Percentiles rank a stretch among this genome's conserved stretches.
phyloP scores from a whole-genome alignment of 768 basidiomycete genomes.

The Hericium erinaceus region DNA sequence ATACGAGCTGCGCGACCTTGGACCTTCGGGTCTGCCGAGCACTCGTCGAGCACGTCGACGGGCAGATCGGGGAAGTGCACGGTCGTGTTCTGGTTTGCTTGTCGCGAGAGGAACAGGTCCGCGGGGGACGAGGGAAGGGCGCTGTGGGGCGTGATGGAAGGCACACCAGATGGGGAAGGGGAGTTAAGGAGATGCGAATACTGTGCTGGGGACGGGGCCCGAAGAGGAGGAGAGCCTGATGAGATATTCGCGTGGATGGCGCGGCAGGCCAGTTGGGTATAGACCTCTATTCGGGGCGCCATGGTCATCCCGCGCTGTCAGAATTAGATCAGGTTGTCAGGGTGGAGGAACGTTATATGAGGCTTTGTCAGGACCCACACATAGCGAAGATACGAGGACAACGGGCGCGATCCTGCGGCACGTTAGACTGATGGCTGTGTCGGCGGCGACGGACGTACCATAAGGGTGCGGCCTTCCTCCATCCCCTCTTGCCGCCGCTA shows the following conservation, averaged over 20 bases:
- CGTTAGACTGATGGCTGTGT: neutral
- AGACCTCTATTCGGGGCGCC: constrained; percentile 14
- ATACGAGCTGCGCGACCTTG: constrained; percentile 15
- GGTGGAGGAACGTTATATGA: neutral
- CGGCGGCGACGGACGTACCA: neutral
- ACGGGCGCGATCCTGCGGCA: neutral
- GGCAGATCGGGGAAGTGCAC: constrained; percentile 4
- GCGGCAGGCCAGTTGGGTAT: constrained; percentile 13
- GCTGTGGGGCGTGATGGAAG: neutral
- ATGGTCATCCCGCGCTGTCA: neutral
- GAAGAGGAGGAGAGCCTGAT: neutral
- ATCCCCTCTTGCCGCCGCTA: neutral
- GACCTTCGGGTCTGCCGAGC: constrained; percentile 12
- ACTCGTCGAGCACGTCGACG: constrained; percentile 5
- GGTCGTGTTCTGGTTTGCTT: too few relatives aligned
- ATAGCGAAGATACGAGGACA: neutral
- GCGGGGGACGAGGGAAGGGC: neutral
- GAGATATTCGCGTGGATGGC: constrained; percentile 3
- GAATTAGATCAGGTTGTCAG: neutral
- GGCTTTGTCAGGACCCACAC: neutral
- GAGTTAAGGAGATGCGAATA: neutral
- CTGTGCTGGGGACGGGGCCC: neutral
- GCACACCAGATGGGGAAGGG: neutral
- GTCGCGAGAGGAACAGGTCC: neutral
- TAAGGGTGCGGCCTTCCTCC: neutral